Evolutionary conservation across 352 stramenopile genomes (phyloP).

Genomic region (Globisporangium paddicum): DNA sequence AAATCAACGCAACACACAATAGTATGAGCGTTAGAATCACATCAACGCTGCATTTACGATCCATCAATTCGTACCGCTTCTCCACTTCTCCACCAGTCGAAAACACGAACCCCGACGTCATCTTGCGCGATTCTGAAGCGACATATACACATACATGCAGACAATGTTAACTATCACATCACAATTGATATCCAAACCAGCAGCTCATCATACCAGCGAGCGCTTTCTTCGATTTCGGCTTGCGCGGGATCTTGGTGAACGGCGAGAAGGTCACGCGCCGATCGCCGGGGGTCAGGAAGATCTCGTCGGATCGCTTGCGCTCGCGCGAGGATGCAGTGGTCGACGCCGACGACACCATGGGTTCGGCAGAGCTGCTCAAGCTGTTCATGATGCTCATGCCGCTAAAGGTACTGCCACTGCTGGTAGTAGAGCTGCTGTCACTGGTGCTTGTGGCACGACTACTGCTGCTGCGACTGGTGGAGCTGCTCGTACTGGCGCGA

Average conservation of each 20-base stretch:
- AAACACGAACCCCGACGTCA: constrained; percentile 19
- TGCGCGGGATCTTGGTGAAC: constrained; percentile 41
- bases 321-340: constrained; percentile 7
- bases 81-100: constrained; percentile 11
- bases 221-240: constrained; percentile 11
- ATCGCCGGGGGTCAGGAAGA: constrained; percentile 22
- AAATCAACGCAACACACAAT: background rate
- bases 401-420: constrained; percentile 3
- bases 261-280: constrained; percentile 74
- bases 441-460: background rate
- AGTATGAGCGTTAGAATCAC: background rate
- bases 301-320: constrained; percentile 20
- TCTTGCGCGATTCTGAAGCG: constrained; percentile 9
- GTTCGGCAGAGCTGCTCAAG: constrained; percentile 4
- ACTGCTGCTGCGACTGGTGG: background rate
- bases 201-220: constrained; percentile 3
- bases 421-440: background rate
- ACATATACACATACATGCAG: background rate
- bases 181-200: background rate
- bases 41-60: too few relatives aligned
- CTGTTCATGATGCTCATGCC: constrained; percentile 5
- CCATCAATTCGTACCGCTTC: constrained; percentile 8
- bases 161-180: background rate
- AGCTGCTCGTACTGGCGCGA: background rate
- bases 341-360: constrained; percentile 8